A percentile compares a stretch with the other conserved stretches of the same genome.
Conservation (phyloP, 352 stramenopile species). For the Phytophthora tubulina region DNA sequence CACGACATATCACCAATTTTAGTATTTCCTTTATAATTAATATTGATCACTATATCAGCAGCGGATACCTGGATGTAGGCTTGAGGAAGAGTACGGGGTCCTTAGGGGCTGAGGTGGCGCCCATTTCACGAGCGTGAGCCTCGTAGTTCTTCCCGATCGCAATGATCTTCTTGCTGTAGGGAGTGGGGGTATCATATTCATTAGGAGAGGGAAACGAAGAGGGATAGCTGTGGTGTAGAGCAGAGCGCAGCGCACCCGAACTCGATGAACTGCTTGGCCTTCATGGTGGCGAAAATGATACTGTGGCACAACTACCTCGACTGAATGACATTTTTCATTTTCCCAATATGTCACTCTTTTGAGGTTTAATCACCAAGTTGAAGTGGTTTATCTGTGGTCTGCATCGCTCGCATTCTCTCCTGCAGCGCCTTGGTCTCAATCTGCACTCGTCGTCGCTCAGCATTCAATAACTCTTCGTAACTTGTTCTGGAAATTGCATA, state of each 20-base stretch:
- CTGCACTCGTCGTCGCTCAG: slow-evolving; percentile 52
- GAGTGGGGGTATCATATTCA: background rate
- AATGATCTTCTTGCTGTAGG: slow-evolving; percentile 81
- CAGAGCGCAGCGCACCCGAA: slow-evolving; percentile 43
- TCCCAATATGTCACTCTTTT: slow-evolving; percentile 14
- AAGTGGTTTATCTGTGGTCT: slow-evolving; percentile 22
- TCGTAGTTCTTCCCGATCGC: slow-evolving; percentile 90
- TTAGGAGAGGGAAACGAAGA: background rate
- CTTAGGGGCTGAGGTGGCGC: slow-evolving; percentile 65
- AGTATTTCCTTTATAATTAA: background rate
- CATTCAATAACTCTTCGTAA: slow-evolving; percentile 57
- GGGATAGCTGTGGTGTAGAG: background rate
- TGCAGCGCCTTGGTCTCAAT: slow-evolving; percentile 64
- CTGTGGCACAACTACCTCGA: background rate
- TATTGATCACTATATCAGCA: background rate
- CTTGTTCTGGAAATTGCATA: slow-evolving; percentile 25
- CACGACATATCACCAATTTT: background rate
- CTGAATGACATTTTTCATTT: background rate
- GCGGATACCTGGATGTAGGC: slow-evolving; percentile 62
- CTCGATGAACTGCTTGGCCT: slow-evolving; percentile 65
- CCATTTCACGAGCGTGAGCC: slow-evolving; percentile 84
- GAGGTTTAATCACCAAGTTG: slow-evolving; percentile 11
- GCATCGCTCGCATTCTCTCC: slow-evolving; percentile 60
- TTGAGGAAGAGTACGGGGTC: slow-evolving; percentile 88
- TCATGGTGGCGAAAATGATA: slow-evolving; percentile 29